Percentiles rank a stretch among this genome's conserved stretches.
phyloP scores from a whole-genome alignment of 306 rosid species.

The Glycine tomentella region DNA sequence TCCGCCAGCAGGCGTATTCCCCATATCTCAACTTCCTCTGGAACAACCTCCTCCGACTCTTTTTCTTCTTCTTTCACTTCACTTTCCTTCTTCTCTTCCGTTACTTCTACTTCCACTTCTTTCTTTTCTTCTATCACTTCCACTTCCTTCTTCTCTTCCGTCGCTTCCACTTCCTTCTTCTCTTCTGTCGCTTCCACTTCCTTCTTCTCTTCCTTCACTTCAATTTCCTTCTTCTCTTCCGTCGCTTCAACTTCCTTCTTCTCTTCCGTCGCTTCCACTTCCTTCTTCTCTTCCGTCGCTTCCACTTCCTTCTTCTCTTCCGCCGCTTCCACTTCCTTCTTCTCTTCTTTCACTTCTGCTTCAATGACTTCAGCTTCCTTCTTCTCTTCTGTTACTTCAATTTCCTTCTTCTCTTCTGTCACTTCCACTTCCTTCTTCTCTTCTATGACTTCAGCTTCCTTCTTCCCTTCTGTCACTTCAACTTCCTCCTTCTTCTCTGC shows the following conservation, averaged over 20 bases:
- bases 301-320: conserved; percentile 42
- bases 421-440: conserved; percentile 36
- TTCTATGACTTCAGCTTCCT: not conserved
- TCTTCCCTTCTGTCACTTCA: conserved; percentile 41
- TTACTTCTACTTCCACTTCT: not conserved
- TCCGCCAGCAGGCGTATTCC: conserved; percentile 74
- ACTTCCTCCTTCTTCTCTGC: conserved; percentile 1
- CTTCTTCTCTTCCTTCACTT: not conserved
- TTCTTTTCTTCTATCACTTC: not conserved
- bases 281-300: conserved; percentile 39
- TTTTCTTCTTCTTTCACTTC: not conserved
- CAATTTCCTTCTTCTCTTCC: not conserved
- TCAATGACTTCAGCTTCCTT: not conserved
- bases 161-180: conserved; percentile 33
- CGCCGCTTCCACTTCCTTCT: not conserved
- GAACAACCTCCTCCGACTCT: not conserved
- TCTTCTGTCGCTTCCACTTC: conserved; percentile 8
- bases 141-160: conserved; percentile 40
- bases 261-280: not conserved
- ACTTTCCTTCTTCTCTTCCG: not conserved
- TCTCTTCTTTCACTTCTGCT: not conserved
- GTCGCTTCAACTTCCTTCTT: not conserved
- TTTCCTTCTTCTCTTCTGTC: not conserved
- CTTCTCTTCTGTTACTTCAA: not conserved
- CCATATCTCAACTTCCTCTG: conserved; percentile 72